phyloP scores from a whole-genome alignment of 352 stramenopile genomes.

The Pythium brassicae region DNA sequence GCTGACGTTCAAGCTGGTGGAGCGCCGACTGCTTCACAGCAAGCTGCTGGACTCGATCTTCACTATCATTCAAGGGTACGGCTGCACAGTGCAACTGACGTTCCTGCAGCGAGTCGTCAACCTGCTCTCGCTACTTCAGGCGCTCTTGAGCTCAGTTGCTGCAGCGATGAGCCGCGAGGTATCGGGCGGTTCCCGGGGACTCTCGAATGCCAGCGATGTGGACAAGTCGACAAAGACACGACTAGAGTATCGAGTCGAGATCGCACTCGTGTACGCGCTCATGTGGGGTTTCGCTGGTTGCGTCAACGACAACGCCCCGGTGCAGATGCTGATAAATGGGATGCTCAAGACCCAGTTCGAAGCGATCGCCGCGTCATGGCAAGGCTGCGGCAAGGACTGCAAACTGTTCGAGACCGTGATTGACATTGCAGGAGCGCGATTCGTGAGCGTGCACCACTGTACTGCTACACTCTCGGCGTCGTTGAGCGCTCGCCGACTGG shows the following conservation, averaged over 20 bases:
- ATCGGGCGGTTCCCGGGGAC: background rate
- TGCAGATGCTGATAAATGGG: slow-evolving; percentile 29
- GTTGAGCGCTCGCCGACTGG: background rate
- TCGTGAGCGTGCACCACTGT: slow-evolving; percentile 17
- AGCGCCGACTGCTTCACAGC: slow-evolving; percentile 17
- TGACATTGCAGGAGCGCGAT: slow-evolving; percentile 24
- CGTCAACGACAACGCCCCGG: slow-evolving; percentile 8
- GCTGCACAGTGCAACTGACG: slow-evolving; percentile 17
- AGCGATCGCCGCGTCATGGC: slow-evolving; percentile 24
- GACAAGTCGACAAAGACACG: background rate
- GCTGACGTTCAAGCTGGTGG: slow-evolving; percentile 18
- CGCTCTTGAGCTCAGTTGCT: slow-evolving; percentile 18
- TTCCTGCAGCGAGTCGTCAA: slow-evolving; percentile 39
- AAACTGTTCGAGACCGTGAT: slow-evolving; percentile 42
- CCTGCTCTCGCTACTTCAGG: slow-evolving; percentile 40
- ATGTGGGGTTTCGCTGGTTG: slow-evolving; percentile 45
- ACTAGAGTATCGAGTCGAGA: slow-evolving; percentile 37
- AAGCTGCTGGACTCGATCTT: slow-evolving; percentile 23
- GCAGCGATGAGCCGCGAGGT: slow-evolving; percentile 4
- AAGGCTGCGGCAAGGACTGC: slow-evolving; percentile 10
- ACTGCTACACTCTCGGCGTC: background rate
- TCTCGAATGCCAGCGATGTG: too few relatives aligned
- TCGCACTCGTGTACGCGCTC: slow-evolving; percentile 45
- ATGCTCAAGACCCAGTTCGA: slow-evolving; percentile 27
- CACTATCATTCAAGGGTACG: slow-evolving; percentile 25